phyloP scores from a whole-genome alignment of 768 basidiomycete species.

The Suillus fuscotomentosus region DNA sequence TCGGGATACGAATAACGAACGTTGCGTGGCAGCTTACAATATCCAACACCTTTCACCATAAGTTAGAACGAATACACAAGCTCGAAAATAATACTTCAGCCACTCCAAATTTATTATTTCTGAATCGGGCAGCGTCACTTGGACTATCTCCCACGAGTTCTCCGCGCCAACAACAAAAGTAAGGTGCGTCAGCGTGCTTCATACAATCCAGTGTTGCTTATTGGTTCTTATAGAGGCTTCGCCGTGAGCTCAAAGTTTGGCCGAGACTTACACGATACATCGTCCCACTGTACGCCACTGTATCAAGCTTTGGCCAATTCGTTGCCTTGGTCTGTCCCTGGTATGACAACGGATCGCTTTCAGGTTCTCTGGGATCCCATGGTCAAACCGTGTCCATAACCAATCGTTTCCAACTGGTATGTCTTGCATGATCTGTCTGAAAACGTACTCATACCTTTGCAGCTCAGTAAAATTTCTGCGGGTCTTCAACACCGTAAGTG shows the following conservation, averaged over 20 bases:
- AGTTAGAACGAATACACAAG: neutral
- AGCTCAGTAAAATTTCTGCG: slow-evolving; percentile 24
- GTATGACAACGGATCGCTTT: slow-evolving; percentile 20
- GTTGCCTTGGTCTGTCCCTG: slow-evolving; percentile 28
- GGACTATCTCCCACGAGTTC: neutral
- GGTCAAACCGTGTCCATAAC: slow-evolving; percentile 5
- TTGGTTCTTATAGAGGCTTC: slow-evolving; percentile 14
- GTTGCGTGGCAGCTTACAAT: too few relatives aligned
- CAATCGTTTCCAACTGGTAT: slow-evolving; percentile 18
- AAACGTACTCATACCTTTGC: neutral
- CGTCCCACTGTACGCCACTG: slow-evolving; percentile 20
- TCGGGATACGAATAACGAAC: too few relatives aligned
- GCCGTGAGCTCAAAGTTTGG: slow-evolving; percentile 27
- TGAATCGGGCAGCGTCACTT: neutral
- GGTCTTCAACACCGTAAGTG: slow-evolving; percentile 28
- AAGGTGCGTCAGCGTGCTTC: slow-evolving; percentile 2
- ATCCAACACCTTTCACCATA: too few relatives aligned
- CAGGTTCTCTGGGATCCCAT: slow-evolving; percentile 7
- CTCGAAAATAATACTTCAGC: neutral
- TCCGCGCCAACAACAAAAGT: slow-evolving; percentile 5
- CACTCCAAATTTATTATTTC: neutral
- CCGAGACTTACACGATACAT: slow-evolving; percentile 21
- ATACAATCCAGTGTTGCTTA: neutral
- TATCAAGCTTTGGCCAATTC: slow-evolving; percentile 23
- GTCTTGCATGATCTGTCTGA: neutral